These are phyloP conservation scores for Cryptococcus sp. DNA, from an alignment of 1,284 basidiomycete species.

Conservation along the genomic window DNA sequence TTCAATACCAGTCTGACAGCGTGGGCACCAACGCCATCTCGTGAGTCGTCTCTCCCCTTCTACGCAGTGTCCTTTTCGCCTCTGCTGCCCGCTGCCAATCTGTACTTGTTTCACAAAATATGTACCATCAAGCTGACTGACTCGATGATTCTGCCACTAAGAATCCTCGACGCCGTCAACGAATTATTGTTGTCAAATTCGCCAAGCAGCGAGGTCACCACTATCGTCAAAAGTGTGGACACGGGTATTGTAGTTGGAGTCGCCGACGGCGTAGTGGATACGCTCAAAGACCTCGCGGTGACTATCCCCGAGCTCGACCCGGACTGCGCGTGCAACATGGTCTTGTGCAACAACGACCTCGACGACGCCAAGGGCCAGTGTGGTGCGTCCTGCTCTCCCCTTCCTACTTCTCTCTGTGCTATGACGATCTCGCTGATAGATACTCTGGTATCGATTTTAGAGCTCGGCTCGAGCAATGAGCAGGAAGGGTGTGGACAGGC, in stretches of 20 bases:
- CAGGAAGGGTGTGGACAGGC: constrained; percentile 9
- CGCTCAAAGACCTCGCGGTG: constrained; percentile 4
- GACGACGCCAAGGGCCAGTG: constrained; percentile 6
- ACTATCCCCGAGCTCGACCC: constrained; percentile 7
- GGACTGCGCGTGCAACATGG: constrained; percentile 9
- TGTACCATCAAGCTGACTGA: too few relatives aligned
- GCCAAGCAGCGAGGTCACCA: constrained; percentile 3
- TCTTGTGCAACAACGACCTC: constrained; percentile 6
- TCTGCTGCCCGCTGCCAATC: too few relatives aligned
- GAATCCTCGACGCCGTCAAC: constrained; percentile 7
- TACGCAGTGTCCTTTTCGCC: too few relatives aligned
- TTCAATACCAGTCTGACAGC: constrained; percentile 9
- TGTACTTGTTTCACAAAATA: too few relatives aligned
- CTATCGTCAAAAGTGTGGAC: constrained; percentile 3
- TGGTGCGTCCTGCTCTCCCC: background rate
- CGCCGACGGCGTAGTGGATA: constrained; percentile 2
- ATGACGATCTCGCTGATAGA: background rate
- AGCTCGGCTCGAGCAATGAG: constrained; percentile 1
- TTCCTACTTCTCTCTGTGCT: background rate
- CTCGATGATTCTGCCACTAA: too few relatives aligned
- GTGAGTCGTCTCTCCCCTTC: background rate
- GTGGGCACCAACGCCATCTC: constrained; percentile 5
- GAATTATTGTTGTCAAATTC: background rate
- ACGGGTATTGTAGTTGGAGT: constrained; percentile 6
- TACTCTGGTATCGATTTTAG: too few relatives aligned